Percentiles rank a stretch among this genome's conserved stretches.
phyloP scores from a whole-genome alignment of 495 filamentous ascomycete genomes.

The Aspergillus heteromorphus region DNA sequence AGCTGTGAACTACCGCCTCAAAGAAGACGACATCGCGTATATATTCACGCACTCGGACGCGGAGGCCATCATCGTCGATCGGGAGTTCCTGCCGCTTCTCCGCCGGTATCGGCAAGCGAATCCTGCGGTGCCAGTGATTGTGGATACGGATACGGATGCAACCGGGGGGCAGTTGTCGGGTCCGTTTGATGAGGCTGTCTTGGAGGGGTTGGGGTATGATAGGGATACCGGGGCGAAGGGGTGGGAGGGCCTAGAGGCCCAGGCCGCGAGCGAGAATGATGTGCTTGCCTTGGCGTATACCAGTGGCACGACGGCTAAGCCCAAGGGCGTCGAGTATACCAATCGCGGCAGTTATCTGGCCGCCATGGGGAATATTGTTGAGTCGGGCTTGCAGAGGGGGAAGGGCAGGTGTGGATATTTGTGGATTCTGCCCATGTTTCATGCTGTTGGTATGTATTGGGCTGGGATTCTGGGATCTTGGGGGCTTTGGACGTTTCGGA shows the following conservation, averaged over 20 bases:
- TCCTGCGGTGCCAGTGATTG: constrained; percentile 59
- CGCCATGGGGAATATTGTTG: constrained; percentile 77
- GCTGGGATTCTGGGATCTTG: not conserved
- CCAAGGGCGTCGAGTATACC: constrained; percentile 92
- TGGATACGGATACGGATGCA: constrained; percentile 82
- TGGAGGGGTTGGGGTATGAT: constrained; percentile 75
- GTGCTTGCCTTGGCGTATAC: constrained; percentile 87
- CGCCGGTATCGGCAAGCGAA: constrained; percentile 54
- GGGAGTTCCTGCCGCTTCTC: constrained; percentile 68
- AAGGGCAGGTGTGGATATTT: constrained; percentile 70
- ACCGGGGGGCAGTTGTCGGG: constrained; percentile 68
- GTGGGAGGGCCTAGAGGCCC: constrained; percentile 70
- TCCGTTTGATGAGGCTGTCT: constrained; percentile 77
- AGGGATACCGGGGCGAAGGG: constrained; percentile 53
- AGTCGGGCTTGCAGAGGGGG: constrained; percentile 73
- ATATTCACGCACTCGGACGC: constrained; percentile 83
- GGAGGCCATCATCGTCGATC: constrained; percentile 83
- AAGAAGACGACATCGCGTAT: constrained; percentile 80
- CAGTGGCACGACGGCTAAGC: constrained; percentile 83
- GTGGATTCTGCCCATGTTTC: constrained; percentile 96
- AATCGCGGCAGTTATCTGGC: constrained; percentile 85
- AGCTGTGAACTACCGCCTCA: constrained; percentile 87
- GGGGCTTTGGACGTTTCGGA: no score
- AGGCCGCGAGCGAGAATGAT: constrained; percentile 68
- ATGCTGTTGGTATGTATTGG: constrained; percentile 63